These are phyloP conservation scores for Xylariales sp. DNA, from an alignment of 2,329 filamentous ascomycete species.

Conservation along the genomic window DNA sequence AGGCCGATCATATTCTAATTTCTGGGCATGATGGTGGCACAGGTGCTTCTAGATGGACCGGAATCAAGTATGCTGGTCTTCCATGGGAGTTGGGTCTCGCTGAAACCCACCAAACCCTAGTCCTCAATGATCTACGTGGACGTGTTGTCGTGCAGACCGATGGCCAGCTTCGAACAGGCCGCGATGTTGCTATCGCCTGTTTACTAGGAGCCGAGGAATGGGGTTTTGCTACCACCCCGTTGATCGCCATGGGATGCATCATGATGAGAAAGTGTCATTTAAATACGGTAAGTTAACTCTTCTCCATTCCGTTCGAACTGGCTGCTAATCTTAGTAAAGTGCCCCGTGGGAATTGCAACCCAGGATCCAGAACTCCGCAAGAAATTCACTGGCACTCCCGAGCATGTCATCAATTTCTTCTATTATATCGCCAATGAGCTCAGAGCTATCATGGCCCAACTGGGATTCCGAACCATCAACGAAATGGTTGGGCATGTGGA, in stretches of 20 bases:
- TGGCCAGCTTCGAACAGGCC: constrained; percentile 90
- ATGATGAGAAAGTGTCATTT: constrained; percentile 85
- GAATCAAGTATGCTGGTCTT: constrained; percentile 97
- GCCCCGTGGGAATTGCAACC: constrained; percentile 94
- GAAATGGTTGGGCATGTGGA: constrained; percentile 98
- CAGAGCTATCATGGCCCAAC: constrained; percentile 94
- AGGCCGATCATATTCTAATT: constrained; percentile 96
- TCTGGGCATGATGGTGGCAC: constrained; percentile 97
- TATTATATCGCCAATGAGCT: constrained; percentile 98
- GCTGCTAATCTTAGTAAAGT: constrained; percentile 51
- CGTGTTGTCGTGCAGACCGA: constrained; percentile 97
- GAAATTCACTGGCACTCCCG: constrained; percentile 92
- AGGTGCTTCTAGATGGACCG: constrained; percentile 96
- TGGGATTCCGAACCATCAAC: constrained; percentile 94
- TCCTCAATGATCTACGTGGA: constrained; percentile 93
- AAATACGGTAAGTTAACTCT: constrained; percentile 29
- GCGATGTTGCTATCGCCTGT: constrained; percentile 94
- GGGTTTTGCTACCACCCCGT: constrained; percentile 92
- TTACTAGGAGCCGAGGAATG: constrained; percentile 97
- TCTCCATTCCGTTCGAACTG: background rate
- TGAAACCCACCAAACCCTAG: constrained; percentile 95
- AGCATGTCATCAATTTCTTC: constrained; percentile 99
- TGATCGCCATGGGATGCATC: constrained; percentile 97
- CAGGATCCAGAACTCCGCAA: constrained; percentile 94
- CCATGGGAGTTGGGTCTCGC: constrained; percentile 97